Conservation (phyloP, 2,329 filamentous ascomycete genomes). For the Cadophora sp. region DNA sequence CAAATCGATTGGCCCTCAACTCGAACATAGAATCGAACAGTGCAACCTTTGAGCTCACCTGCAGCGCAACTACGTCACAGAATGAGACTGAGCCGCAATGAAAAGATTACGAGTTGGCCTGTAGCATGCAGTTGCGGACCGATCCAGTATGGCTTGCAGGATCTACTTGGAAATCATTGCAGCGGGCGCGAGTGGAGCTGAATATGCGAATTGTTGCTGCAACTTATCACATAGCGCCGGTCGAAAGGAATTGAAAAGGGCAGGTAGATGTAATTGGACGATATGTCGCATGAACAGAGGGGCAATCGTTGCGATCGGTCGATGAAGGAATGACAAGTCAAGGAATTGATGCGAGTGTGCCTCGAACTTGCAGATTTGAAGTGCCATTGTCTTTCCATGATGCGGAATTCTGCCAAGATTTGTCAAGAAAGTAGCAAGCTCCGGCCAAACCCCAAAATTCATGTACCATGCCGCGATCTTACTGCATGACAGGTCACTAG, state of each 20-base stretch:
- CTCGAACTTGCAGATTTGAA: constrained; percentile 4
- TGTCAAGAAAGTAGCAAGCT: not conserved
- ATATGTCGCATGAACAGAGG: not conserved
- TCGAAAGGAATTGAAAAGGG: not conserved
- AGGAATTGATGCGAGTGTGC: not conserved
- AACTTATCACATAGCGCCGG: constrained; percentile 2
- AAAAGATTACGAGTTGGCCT: not conserved
- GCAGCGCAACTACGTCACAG: constrained; percentile 6
- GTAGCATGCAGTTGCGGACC: not conserved
- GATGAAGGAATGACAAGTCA: not conserved
- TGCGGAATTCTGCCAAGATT: not conserved
- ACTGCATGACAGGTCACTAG: constrained; percentile 4
- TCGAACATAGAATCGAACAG: not conserved
- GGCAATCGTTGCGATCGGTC: not conserved
- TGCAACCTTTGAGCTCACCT: not conserved
- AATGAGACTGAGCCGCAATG: not conserved
- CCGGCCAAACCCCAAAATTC: not conserved
- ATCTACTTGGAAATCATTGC: not conserved
- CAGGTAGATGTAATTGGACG: not conserved
- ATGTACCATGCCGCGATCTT: not conserved
- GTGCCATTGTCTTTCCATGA: not conserved
- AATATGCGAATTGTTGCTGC: not conserved
- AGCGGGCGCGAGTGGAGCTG: not conserved
- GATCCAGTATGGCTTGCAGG: constrained; percentile 6
- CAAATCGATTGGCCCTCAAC: not conserved